Percentiles rank a stretch among this genome's conserved stretches.
These are phyloP conservation scores for Pythium myriotylum DNA, from an alignment of 352 stramenopile species.

Conservation along the genomic window DNA sequence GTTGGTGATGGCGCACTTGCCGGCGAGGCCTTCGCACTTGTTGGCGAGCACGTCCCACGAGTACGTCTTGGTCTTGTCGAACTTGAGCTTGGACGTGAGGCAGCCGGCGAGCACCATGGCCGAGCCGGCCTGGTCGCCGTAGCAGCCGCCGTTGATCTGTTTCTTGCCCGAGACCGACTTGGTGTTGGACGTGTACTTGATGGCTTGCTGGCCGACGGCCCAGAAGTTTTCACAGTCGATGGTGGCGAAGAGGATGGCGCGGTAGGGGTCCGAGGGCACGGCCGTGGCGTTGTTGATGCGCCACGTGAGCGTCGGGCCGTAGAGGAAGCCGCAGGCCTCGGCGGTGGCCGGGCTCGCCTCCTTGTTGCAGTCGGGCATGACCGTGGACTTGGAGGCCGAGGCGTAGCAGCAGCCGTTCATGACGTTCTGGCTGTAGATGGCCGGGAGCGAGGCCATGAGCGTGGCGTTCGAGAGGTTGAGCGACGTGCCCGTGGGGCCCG, in stretches of 20 bases:
- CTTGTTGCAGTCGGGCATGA: conserved; percentile 59
- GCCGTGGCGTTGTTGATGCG: conserved; percentile 70
- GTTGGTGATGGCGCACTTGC: conserved; percentile 85
- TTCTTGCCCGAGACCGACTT: conserved; percentile 78
- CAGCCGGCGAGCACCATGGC: conserved; percentile 85
- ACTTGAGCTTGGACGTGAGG: conserved; percentile 69
- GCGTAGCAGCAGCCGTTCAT: conserved; percentile 87
- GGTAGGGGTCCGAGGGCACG: conserved; percentile 37
- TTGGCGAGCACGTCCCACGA: conserved; percentile 79
- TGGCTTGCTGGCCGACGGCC: conserved; percentile 73
- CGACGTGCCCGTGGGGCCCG: conserved; percentile 72
- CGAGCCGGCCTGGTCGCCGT: conserved; percentile 55
- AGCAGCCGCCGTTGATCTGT: conserved; percentile 86
- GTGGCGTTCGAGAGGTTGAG: conserved; percentile 84
- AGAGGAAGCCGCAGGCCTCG: conserved; percentile 83
- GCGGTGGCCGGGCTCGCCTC: conserved; percentile 61
- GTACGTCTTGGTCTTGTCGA: conserved; percentile 83
- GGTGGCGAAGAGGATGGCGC: conserved; percentile 80
- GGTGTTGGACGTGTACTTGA: conserved; percentile 74
- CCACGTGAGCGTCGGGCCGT: conserved; percentile 83
- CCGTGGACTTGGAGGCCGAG: conserved; percentile 35
- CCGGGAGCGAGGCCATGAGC: conserved; percentile 60
- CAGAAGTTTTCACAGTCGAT: conserved; percentile 87
- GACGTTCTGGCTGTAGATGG: conserved; percentile 68
- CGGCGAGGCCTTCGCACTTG: conserved; percentile 78